These are phyloP conservation scores for Parastagonospora avenae DNA, from an alignment of 2,329 filamentous ascomycete species.

Conservation along the genomic window DNA sequence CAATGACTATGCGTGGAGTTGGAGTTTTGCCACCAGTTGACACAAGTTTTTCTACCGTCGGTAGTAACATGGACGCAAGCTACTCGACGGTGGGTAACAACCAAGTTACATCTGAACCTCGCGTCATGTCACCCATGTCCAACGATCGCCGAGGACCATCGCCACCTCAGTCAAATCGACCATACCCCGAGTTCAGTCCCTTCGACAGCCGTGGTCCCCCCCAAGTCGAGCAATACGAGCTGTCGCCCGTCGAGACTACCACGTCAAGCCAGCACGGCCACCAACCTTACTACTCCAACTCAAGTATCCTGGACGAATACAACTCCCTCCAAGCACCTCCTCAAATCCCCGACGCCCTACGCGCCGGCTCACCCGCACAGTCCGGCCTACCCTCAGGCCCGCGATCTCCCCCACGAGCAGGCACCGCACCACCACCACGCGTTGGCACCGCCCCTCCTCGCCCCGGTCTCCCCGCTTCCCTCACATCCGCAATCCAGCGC, in stretches of 20 bases:
- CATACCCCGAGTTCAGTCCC: slow-evolving; percentile 38
- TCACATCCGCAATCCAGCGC: slow-evolving; percentile 46
- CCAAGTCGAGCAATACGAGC: slow-evolving; percentile 36
- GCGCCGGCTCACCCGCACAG: slow-evolving; percentile 36
- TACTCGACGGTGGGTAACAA: slow-evolving; percentile 17
- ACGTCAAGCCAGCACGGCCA: slow-evolving; percentile 18
- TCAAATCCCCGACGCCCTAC: slow-evolving; percentile 28
- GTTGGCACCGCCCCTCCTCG: slow-evolving; percentile 39
- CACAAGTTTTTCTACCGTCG: slow-evolving; percentile 23
- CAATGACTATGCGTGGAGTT: slow-evolving; percentile 28
- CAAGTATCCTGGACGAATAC: slow-evolving; percentile 27
- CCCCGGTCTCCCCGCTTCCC: slow-evolving; percentile 35
- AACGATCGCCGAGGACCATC: slow-evolving; percentile 21
- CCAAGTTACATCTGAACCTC: slow-evolving; percentile 29
- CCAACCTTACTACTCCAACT: slow-evolving; percentile 24
- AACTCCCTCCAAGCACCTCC: slow-evolving; percentile 20
- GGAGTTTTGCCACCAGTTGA: slow-evolving; percentile 37
- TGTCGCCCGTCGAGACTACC: slow-evolving; percentile 41
- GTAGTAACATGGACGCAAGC: slow-evolving; percentile 32
- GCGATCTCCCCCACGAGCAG: slow-evolving; percentile 21
- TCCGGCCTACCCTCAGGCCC: slow-evolving; percentile 22
- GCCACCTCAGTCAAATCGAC: slow-evolving; percentile 15
- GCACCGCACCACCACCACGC: slow-evolving; percentile 27
- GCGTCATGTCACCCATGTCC: slow-evolving; percentile 26
- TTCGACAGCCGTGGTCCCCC: slow-evolving; percentile 35